Evolutionary conservation across 2,329 filamentous ascomycete genomes (phyloP).

Genomic region (Xylaria hypoxylon): DNA sequence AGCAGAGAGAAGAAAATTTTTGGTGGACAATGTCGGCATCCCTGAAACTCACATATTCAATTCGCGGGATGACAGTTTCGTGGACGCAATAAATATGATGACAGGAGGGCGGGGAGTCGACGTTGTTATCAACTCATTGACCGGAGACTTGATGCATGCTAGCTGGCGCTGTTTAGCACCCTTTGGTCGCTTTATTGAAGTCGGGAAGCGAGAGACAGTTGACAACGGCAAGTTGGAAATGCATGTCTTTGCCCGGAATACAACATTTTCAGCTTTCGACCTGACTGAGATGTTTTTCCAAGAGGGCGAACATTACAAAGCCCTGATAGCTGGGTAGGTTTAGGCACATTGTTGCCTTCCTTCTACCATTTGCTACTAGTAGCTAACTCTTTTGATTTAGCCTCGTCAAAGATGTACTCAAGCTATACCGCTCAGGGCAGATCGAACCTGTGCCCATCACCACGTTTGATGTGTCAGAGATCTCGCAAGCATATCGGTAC

Average conservation of each 20-base stretch:
- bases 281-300: conserved; percentile 39
- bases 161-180: conserved; percentile 52
- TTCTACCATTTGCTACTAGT: too few species aligned
- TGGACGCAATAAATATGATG: conserved; percentile 40
- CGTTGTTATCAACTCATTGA: conserved; percentile 34
- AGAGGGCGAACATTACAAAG: too few species aligned
- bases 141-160: conserved; percentile 30
- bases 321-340: too few species aligned
- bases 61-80: conserved; percentile 49
- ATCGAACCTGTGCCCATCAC: conserved; percentile 8
- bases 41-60: conserved; percentile 50
- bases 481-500: conserved; percentile 21
- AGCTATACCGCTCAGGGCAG: conserved; percentile 11
- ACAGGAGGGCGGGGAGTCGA: conserved; percentile 37
- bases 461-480: conserved; percentile 12
- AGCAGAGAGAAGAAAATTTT: conserved; percentile 31
- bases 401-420: neutral
- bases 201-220: conserved; percentile 53
- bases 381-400: too few species aligned
- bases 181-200: conserved; percentile 53
- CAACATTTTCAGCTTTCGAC: conserved; percentile 56
- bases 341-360: too few species aligned
- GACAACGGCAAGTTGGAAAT: conserved; percentile 54
- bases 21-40: conserved; percentile 47
- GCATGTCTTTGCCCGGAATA: conserved; percentile 54